Base-by-base conservation (phyloP, 169 alveolate species). In the Plasmodium billcollinsi region DNA sequence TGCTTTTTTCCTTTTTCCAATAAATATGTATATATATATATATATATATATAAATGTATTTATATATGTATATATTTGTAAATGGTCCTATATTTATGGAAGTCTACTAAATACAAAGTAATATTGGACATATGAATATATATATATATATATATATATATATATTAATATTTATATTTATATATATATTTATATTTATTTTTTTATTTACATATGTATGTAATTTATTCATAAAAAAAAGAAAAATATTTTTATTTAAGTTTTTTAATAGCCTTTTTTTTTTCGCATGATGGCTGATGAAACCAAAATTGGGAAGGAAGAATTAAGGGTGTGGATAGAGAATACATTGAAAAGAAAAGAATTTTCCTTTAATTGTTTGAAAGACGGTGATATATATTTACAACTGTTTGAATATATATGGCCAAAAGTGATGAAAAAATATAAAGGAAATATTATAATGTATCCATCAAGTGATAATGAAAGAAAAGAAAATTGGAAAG, bases 361-460 rank as follows among this genome's bases (percentile, higher is more conserved):
- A 21, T 69, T 88, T 20, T n/a, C 65, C 1, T 92, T 92, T 54
- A n/a, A 24, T 11, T 18, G 52, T 26, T 85, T 92, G 47, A 70
- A 52, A 29, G 74, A 49, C 49, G 95, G 95, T 3, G 88, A 39
- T 9, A 50, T 92, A 2, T 70, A 89, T 20, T 78, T 92, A 45
- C 65, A 73, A 2, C 62, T 89, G 7, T 88, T 92, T 50, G 69
- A 49, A 18, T 47, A 24, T 56, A 88, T 92, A 43, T 92, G 95
- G 95, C 95, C 95, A 6, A 56, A 71, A 4, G 73, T 73, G 20
- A 24, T 85, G 88, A 63, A 69, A 49, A 70, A 67, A 45, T 70
- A 72, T 21, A 24, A 43, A 24, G 85, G 45, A 7, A 59, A 39
- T 20, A 49, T 80, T 43, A 6, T 29, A 15, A 39, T 54, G 15